These are phyloP conservation scores for Oryza brachyantha DNA, from an alignment of 176 grass and related monocot species.

Conservation along the genomic window DNA sequence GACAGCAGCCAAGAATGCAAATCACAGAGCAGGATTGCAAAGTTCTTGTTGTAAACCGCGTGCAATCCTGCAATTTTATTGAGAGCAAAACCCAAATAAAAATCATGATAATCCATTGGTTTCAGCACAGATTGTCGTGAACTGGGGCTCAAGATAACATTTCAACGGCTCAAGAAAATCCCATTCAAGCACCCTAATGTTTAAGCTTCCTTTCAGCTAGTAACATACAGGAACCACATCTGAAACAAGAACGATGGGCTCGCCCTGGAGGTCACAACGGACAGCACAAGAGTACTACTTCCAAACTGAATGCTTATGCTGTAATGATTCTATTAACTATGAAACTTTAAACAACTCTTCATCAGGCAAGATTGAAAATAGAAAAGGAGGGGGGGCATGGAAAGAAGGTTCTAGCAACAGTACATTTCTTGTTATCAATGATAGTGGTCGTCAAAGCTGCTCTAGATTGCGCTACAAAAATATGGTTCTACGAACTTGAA, in stretches of 20 bases:
- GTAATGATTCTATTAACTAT: conserved; percentile 26
- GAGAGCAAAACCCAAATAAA: no score
- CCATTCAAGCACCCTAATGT: neutral
- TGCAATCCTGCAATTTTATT: no score
- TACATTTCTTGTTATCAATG: conserved; percentile 8
- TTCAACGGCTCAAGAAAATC: neutral
- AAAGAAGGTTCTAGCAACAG: conserved; percentile 14
- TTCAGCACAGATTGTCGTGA: no score
- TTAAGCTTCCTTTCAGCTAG: no score
- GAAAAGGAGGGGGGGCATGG: neutral
- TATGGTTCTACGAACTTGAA: conserved; percentile 38
- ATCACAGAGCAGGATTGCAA: neutral
- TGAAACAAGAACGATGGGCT: neutral
- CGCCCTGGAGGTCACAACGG: no score
- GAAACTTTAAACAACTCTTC: conserved; percentile 2
- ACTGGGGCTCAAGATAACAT: neutral
- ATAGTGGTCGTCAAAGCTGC: conserved; percentile 8
- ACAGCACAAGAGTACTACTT: neutral
- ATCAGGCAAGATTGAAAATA: neutral
- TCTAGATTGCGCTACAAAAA: conserved; percentile 44
- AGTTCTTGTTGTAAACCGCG: neutral
- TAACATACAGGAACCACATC: neutral
- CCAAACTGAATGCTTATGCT: conserved; percentile 1
- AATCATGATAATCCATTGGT: neutral
- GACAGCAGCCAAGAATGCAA: no score